These are phyloP conservation scores for Rhodotorula sp. DNA, from an alignment of 1,284 basidiomycete species.

Conservation along the genomic window DNA sequence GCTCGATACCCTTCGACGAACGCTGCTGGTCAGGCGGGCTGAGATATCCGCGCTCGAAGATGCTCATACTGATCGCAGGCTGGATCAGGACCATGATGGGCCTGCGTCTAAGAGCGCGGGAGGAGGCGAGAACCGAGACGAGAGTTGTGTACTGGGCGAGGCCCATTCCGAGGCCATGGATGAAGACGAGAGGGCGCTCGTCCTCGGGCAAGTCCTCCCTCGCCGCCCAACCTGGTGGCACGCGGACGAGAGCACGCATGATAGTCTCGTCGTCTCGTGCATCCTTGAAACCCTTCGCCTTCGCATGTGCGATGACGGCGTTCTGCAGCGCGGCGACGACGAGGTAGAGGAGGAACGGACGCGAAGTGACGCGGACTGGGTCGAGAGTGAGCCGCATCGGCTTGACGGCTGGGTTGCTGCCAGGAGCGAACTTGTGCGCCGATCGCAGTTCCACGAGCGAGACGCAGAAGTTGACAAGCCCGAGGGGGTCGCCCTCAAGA, in stretches of 20 bases:
- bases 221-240: slow-evolving; percentile 65
- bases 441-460: slow-evolving; percentile 54
- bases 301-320: slow-evolving; percentile 64
- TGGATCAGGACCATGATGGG: slow-evolving; percentile 77
- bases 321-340: slow-evolving; percentile 57
- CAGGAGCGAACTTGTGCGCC: slow-evolving; percentile 64
- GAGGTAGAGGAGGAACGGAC: slow-evolving; percentile 41
- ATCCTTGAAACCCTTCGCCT: slow-evolving; percentile 40
- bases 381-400: slow-evolving; percentile 77
- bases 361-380: slow-evolving; percentile 59
- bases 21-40: slow-evolving; percentile 64
- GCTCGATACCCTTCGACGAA: slow-evolving; percentile 60
- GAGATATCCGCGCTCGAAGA: slow-evolving; percentile 72
- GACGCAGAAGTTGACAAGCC: slow-evolving; percentile 36
- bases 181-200: slow-evolving; percentile 67
- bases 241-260: slow-evolving; percentile 26
- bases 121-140: slow-evolving; percentile 48
- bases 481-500: slow-evolving; percentile 32
- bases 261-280: slow-evolving; percentile 3
- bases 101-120: slow-evolving; percentile 57
- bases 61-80: slow-evolving; percentile 77
- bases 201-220: slow-evolving; percentile 44
- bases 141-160: slow-evolving; percentile 52
- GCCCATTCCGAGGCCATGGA: slow-evolving; percentile 84
- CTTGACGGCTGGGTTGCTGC: slow-evolving; percentile 58